Evolutionary conservation across 2,329 filamentous ascomycete species (phyloP), one percentile per base, ranked within the genome.

Genomic region (Colletotrichum abscissum): DNA sequence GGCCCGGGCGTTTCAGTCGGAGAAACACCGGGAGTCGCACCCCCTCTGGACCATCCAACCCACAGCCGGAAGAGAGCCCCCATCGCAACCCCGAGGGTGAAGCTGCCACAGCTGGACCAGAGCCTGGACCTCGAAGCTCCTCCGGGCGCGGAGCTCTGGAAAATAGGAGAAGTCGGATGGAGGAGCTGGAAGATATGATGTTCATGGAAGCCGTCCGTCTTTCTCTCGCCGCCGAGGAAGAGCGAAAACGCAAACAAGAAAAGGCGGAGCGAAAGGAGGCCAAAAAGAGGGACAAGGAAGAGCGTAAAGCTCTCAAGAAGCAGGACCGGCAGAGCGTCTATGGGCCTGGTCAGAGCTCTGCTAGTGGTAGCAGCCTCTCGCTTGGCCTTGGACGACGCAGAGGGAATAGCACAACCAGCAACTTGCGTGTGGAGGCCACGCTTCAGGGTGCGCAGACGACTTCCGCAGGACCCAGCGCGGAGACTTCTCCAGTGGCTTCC

Each of bases 121-220:
- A 85, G 5, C 80, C 82, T 1, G 82, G 79, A 6, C 75, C 80
- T 7, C 79, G 82, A 4, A 75, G 76, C 2, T 79, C 80, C 4
- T 79, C 83, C 0, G 79, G 79, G 1, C 80, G 80, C 3, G 77
- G 63, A 5, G 33, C 73, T 2, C 67, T 75, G 19, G 78, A 77
- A 67, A 78, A 78, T 68, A 78, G 86, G 72, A 82, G 87, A 58
- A 81, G 80, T 69, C 88, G 94, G 35, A 91, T 97, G 80, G 94
- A 97, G 26, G 95, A 98, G 77, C 88, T 98, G 0, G 97, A 99
- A 81, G 96, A 98, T 62, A 94, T 99, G 86, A 99, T 99, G 97
- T 95, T 98, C 87, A 95, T 97, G 88, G 97, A 99, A 81, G 97
- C 97, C 0, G 97, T 99, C 60, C 89, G 97, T 52, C 83, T 98